These are phyloP conservation scores for Suillus placidus DNA, from an alignment of 768 basidiomycete genomes.

Conservation along the genomic window DNA sequence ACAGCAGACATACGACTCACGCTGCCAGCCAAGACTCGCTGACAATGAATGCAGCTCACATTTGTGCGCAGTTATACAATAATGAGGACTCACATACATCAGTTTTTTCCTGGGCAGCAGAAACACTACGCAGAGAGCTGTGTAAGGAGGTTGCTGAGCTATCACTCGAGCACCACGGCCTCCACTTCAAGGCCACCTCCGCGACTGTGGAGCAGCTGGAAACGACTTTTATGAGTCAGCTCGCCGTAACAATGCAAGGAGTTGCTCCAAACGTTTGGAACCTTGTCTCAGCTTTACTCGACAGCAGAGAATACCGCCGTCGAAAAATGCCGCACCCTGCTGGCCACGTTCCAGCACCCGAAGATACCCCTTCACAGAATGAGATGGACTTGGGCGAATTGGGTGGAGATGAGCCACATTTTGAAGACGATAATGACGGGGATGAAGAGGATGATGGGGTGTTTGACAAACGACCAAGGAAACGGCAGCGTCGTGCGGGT, in stretches of 20 bases:
- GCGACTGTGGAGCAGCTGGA: background rate
- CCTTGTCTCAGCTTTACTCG: background rate
- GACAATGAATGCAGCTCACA: background rate
- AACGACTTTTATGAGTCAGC: background rate
- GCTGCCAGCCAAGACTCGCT: background rate
- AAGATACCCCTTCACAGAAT: background rate
- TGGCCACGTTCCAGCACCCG: background rate
- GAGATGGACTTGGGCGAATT: conserved; percentile 2
- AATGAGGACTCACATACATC: background rate
- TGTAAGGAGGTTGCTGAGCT: background rate
- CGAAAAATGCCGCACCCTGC: background rate
- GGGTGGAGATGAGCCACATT: background rate
- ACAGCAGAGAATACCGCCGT: background rate
- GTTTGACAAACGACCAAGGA: no score
- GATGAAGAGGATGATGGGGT: no score
- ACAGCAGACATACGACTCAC: background rate
- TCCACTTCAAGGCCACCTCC: background rate
- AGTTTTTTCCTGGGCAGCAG: background rate
- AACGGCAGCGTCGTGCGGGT: no score
- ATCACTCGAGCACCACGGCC: background rate
- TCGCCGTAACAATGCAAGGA: background rate
- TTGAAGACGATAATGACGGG: no score
- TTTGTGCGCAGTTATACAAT: background rate
- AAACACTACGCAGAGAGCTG: background rate
- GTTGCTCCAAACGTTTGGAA: background rate